These are phyloP conservation scores for Coemansia sp. DNA, from an alignment of 192 early-diverging fungal species.

Conservation along the genomic window DNA sequence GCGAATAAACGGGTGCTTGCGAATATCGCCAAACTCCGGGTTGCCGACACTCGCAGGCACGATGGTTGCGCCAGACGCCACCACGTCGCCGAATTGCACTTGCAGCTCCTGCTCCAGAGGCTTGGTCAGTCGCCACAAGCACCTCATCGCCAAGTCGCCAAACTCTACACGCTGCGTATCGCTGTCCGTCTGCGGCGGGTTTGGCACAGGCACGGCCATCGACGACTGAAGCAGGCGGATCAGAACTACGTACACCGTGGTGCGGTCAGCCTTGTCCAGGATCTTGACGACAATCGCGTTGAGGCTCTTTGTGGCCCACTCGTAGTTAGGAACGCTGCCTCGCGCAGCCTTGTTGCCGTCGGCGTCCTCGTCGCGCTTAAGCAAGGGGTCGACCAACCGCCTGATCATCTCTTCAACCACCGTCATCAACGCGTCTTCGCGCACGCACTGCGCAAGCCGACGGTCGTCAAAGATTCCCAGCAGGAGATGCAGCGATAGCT, in stretches of 20 bases:
- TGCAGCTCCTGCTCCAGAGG: conserved; percentile 71
- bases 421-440: conserved; percentile 63
- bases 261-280: conserved; percentile 85
- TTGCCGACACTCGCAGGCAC: conserved; percentile 5
- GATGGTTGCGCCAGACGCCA: conserved; percentile 22
- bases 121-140: conserved; percentile 96
- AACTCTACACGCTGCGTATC: conserved; percentile 64
- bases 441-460: conserved; percentile 64
- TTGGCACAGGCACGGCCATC: conserved; percentile 58
- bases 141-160: conserved; percentile 93
- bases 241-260: conserved; percentile 72
- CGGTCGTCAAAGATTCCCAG: conserved; percentile 74
- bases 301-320: conserved; percentile 29
- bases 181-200: conserved; percentile 49
- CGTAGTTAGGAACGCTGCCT: background rate
- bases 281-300: conserved; percentile 91
- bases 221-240: conserved; percentile 64
- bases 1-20: conserved; percentile 17
- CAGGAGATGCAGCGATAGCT: conserved; percentile 59
- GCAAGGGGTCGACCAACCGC: conserved; percentile 75
- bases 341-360: conserved; percentile 1
- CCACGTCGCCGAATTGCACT: conserved; percentile 59
- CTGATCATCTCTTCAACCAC: conserved; percentile 77
- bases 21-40: conserved; percentile 8
- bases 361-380: conserved; percentile 52